Percentiles rank a stretch among this genome's conserved stretches.
These are phyloP conservation scores for Nectriaceae sp. DNA, from an alignment of 2,329 filamentous ascomycete species.

Conservation along the genomic window DNA sequence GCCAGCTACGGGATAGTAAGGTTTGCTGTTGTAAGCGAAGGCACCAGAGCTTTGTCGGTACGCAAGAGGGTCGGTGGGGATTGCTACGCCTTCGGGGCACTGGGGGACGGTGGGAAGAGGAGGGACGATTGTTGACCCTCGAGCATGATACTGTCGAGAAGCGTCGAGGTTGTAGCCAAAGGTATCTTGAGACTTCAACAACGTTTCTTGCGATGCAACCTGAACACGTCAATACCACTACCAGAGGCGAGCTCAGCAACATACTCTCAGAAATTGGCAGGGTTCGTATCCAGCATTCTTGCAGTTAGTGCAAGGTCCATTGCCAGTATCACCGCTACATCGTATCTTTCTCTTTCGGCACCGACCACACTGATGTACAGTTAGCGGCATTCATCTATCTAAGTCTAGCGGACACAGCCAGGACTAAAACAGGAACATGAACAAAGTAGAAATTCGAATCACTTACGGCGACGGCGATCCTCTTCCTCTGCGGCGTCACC, in stretches of 20 bases:
- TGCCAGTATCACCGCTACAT: constrained; percentile 82
- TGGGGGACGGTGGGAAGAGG: constrained; percentile 14
- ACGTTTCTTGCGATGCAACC: constrained; percentile 36
- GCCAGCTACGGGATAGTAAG: constrained; percentile 22
- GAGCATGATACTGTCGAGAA: constrained; percentile 33
- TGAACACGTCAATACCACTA: constrained; percentile 5
- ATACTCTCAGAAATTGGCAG: constrained; percentile 82
- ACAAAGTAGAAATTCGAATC: not conserved
- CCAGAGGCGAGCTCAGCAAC: constrained; percentile 17
- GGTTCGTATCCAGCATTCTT: constrained; percentile 68
- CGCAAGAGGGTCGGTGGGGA: constrained; percentile 17
- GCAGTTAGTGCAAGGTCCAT: constrained; percentile 82
- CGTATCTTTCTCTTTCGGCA: constrained; percentile 94
- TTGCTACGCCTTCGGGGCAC: constrained; percentile 20
- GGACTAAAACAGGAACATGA: no score
- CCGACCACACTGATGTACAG: constrained; percentile 69
- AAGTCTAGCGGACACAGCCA: constrained; percentile 24
- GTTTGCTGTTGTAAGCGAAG: constrained; percentile 27
- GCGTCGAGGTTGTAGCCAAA: constrained; percentile 34
- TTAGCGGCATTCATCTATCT: constrained; percentile 23
- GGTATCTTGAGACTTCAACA: constrained; percentile 24
- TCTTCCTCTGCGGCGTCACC: constrained; percentile 51
- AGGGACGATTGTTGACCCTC: constrained; percentile 19
- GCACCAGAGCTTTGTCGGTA: constrained; percentile 22
- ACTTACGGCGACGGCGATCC: constrained; percentile 61